These are phyloP conservation scores for Entomortierella beljakovae DNA, from an alignment of 192 early-diverging fungal genomes.

Conservation along the genomic window DNA sequence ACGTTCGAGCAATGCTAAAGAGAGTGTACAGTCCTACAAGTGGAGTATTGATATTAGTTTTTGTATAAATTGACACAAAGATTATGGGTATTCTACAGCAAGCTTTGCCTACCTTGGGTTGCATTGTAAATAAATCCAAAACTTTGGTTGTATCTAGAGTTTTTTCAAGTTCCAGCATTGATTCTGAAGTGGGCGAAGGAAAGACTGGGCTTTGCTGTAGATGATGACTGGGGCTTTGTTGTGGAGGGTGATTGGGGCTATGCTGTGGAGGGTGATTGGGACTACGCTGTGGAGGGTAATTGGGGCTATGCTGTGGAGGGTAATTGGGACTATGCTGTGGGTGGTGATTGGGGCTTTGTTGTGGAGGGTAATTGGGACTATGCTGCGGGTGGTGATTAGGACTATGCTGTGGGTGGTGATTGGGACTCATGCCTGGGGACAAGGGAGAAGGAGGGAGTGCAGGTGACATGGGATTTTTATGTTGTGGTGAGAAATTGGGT, in stretches of 20 bases:
- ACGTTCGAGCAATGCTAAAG: slow-evolving; percentile 35
- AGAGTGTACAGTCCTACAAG: slow-evolving; percentile 37
- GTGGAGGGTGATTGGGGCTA: too few relatives aligned
- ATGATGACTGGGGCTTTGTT: too few relatives aligned
- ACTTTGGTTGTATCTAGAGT: slow-evolving; percentile 56
- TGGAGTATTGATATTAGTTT: slow-evolving; percentile 12
- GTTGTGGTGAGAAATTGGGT: slow-evolving; percentile 32
- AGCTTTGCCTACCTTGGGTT: slow-evolving; percentile 54
- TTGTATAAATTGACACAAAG: too few relatives aligned
- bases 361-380: too few relatives aligned
- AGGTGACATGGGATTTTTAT: slow-evolving; percentile 16
- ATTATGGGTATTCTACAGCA: slow-evolving; percentile 14
- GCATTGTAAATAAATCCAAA: slow-evolving; percentile 61
- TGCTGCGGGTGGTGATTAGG: too few relatives aligned
- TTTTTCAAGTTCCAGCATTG: slow-evolving; percentile 51
- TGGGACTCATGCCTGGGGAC: slow-evolving; percentile 38
- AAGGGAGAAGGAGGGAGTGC: slow-evolving; percentile 37
- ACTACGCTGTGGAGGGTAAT: too few relatives aligned
- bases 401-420: slow-evolving; percentile 11
- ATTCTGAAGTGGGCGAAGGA: slow-evolving; percentile 5
- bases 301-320: too few relatives aligned
- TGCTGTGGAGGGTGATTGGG: too few relatives aligned
- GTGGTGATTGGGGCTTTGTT: too few relatives aligned
- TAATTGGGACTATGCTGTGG: too few relatives aligned
- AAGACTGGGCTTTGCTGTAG: background rate